Conservation (phyloP, 441 rosid genomes). For the Euphorbia neoarborescens region DNA sequence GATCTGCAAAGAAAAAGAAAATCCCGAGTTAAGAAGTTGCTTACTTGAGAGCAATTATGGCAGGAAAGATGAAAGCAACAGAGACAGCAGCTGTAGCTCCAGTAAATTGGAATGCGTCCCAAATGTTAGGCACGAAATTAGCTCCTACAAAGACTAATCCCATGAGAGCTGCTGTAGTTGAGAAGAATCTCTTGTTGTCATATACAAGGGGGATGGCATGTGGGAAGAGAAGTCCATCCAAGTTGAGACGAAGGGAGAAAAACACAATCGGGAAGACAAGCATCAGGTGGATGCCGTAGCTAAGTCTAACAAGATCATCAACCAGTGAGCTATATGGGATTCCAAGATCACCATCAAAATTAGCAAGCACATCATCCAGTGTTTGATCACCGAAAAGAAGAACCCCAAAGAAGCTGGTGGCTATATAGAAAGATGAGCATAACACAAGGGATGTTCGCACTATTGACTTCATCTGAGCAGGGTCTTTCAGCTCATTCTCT, state of each 20-base stretch:
- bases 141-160: constrained; percentile 48
- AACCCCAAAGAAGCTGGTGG: constrained; percentile 60
- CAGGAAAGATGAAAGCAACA: constrained; percentile 60
- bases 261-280: constrained; percentile 61
- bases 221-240: constrained; percentile 57
- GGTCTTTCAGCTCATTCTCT: constrained; percentile 53
- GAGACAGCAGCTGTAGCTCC: constrained; percentile 55
- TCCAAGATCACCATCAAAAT: constrained; percentile 61
- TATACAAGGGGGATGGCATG: constrained; percentile 40
- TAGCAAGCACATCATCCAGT: constrained; percentile 57
- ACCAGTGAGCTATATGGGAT: constrained; percentile 48
- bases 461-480: constrained; percentile 50
- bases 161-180: constrained; percentile 42
- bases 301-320: constrained; percentile 49
- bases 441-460: constrained; percentile 42
- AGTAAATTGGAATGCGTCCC: constrained; percentile 71
- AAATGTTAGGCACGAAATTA: constrained; percentile 51
- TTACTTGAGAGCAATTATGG: constrained; percentile 48
- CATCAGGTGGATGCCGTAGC: constrained; percentile 67
- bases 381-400: constrained; percentile 58
- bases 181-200: constrained; percentile 46
- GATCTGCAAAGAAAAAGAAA: not conserved
- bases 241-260: constrained; percentile 55
- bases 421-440: constrained; percentile 46
- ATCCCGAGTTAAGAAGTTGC: constrained; percentile 14